phyloP scores from a whole-genome alignment of 2,329 filamentous ascomycete species.

The Huntiella bhutanensis region DNA sequence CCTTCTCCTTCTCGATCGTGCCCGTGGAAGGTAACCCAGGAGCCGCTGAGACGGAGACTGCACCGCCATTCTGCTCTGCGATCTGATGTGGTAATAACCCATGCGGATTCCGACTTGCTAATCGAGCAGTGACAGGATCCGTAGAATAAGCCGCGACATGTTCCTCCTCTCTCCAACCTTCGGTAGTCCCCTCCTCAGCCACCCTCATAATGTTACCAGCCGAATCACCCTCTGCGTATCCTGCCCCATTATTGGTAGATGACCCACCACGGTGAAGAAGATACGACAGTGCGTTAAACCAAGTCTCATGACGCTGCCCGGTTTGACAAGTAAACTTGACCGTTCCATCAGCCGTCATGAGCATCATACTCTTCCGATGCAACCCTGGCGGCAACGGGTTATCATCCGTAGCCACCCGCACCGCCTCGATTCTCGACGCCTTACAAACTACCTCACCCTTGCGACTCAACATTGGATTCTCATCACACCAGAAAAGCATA shows the following conservation, averaged over 20 bases:
- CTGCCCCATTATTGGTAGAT: conserved; percentile 20
- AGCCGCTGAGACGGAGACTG: neutral
- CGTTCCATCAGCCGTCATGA: conserved; percentile 71
- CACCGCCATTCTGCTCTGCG: conserved; percentile 19
- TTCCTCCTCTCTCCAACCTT: conserved; percentile 21
- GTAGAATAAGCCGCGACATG: conserved; percentile 7
- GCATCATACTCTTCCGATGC: conserved; percentile 80
- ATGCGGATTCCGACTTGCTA: conserved; percentile 8
- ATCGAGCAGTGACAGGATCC: conserved; percentile 4
- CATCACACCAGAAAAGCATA: conserved; percentile 90
- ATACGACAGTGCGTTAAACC: conserved; percentile 95
- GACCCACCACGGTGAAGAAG: conserved; percentile 59
- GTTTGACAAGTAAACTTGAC: conserved; percentile 93
- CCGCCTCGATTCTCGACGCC: conserved; percentile 84
- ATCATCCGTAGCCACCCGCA: conserved; percentile 80
- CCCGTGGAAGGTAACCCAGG: conserved; percentile 12
- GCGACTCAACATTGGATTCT: conserved; percentile 65
- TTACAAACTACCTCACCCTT: conserved; percentile 59
- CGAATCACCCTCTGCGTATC: conserved; percentile 33
- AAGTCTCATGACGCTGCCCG: conserved; percentile 87
- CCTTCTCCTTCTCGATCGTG: conserved; percentile 17
- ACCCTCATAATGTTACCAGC: conserved; percentile 38
- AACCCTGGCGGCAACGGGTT: conserved; percentile 90
- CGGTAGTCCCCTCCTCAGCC: conserved; percentile 68
- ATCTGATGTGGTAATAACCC: conserved; percentile 25